Conservation (phyloP, 2,329 filamentous ascomycete genomes). For the Diplodia corticola region DNA sequence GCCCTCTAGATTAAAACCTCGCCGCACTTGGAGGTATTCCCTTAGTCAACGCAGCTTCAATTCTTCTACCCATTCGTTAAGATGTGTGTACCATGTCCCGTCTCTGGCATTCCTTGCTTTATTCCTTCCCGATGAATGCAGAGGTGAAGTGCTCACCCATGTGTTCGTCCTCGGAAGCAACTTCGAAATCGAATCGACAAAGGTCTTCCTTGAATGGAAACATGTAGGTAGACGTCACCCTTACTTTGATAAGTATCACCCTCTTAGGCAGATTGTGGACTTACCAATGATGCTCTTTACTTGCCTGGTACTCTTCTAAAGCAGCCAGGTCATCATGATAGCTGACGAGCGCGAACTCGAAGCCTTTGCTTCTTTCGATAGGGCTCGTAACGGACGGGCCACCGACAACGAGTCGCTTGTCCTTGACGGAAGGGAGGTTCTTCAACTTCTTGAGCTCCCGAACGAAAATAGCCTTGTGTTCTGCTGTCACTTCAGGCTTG, state of each 20-base stretch:
- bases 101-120: background rate
- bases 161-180: conserved; percentile 43
- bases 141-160: background rate
- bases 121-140: background rate
- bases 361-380: conserved; percentile 55
- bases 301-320: conserved; percentile 54
- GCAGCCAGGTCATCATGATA: conserved; percentile 51
- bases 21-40: background rate
- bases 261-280: background rate
- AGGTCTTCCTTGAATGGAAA: conserved; percentile 57
- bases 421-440: conserved; percentile 49
- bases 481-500: conserved; percentile 32
- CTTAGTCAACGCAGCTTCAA: background rate
- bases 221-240: conserved; percentile 54
- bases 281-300: conserved; percentile 54
- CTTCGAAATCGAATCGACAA: conserved; percentile 57
- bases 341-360: conserved; percentile 54
- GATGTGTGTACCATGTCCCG: background rate
- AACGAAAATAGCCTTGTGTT: conserved; percentile 50
- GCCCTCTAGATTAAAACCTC: no score
- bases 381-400: conserved; percentile 56
- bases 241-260: conserved; percentile 28
- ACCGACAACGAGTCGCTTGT: conserved; percentile 53
- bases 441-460: conserved; percentile 53
- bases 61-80: background rate